A percentile compares a stretch with the other conserved stretches of the same genome.
Evolutionary conservation across 2,329 filamentous ascomycete genomes (phyloP).

Genomic region (Paradendryphiella salina): DNA sequence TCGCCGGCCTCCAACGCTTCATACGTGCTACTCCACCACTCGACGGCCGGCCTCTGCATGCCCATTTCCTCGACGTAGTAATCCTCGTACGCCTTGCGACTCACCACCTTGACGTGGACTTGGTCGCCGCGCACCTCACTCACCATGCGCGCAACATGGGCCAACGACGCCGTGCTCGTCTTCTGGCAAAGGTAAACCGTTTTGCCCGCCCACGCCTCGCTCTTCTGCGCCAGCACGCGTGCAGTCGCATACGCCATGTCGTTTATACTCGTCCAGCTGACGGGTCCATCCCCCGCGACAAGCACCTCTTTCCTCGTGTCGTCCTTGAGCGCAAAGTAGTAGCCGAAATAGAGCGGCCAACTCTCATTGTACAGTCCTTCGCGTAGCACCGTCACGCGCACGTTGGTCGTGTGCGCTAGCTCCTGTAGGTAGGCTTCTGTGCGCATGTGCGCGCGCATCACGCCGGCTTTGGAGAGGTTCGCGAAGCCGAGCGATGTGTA

Average conservation of each 20-base stretch:
- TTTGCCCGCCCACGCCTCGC: slow-evolving; percentile 41
- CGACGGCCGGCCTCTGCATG: slow-evolving; percentile 45
- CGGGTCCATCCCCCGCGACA: slow-evolving; percentile 48
- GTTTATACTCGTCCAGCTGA: slow-evolving; percentile 51
- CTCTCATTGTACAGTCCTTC: slow-evolving; percentile 54
- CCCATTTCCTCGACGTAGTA: slow-evolving; percentile 46
- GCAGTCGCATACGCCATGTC: slow-evolving; percentile 53
- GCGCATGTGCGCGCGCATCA: slow-evolving; percentile 54
- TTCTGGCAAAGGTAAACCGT: slow-evolving; percentile 48
- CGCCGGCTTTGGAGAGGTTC: slow-evolving; percentile 47
- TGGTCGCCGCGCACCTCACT: slow-evolving; percentile 32
- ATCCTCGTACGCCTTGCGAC: slow-evolving; percentile 47
- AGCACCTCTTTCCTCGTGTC: slow-evolving; percentile 47
- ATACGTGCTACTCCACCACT: slow-evolving; percentile 54
- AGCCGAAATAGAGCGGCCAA: slow-evolving; percentile 55
- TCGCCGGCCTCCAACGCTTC: slow-evolving; percentile 50
- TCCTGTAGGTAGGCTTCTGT: slow-evolving; percentile 49
- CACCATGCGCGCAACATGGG: slow-evolving; percentile 40
- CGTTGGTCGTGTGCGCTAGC: slow-evolving; percentile 25
- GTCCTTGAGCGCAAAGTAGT: slow-evolving; percentile 43
- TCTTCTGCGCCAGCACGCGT: slow-evolving; percentile 41
- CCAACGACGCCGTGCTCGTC: slow-evolving; percentile 30
- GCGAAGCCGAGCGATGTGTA: slow-evolving; percentile 52
- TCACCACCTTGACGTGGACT: slow-evolving; percentile 44
- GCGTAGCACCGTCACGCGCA: slow-evolving; percentile 46